Evolutionary conservation across 139 green algal species (phyloP), one percentile per base, ranked within the genome.

Genomic region (Penium margaritaceum): DNA sequence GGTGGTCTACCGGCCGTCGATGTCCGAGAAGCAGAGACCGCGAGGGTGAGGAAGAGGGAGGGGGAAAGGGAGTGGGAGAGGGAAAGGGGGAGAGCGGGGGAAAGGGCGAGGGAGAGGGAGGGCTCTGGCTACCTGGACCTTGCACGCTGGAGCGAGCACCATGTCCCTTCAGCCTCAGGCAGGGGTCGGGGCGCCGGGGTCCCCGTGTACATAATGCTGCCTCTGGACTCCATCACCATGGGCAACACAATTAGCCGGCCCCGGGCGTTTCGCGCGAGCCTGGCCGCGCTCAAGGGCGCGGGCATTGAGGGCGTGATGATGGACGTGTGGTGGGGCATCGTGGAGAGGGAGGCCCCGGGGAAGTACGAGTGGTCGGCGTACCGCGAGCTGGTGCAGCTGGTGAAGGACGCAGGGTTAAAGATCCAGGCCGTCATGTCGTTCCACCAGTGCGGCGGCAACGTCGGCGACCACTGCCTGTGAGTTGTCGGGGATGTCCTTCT

Each of bases 201-300:
- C 29, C 94, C 94, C 5, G 90, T 98, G 1, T 98, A 92, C 75
- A 94, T 99, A 0, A 99, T 99, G 94, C 90, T 99, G 43, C 94
- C 94, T 7, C 84, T 99, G 51, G 94, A 99, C 79, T 96, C 91
- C 7, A 90, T 99, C 1, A 69, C 65, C 30, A 61, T 61, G 29
- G 70, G 70, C 27, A 78, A 78, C 57, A 77, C 34, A 3, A 44
- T 86, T n/a, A 70, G 75, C 6, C n/a, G 78, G 34, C 43, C 30
- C 5, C 39, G 76, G 47, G 77, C 72, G 2, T 65, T 88, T 21
- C 53, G 55, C 32, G 78, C 63, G 27, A 83, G 66, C 14, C 38
- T 87, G 29, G 7, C 29, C 15, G 75, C 81, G 29, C 58, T 88
- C 37, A 81, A 76, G 32, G 74, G 51, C 24, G 76, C 74, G 9